These are phyloP conservation scores for Starmerella sp. DNA, from an alignment of 805 yeast genomes.

Conservation along the genomic window DNA sequence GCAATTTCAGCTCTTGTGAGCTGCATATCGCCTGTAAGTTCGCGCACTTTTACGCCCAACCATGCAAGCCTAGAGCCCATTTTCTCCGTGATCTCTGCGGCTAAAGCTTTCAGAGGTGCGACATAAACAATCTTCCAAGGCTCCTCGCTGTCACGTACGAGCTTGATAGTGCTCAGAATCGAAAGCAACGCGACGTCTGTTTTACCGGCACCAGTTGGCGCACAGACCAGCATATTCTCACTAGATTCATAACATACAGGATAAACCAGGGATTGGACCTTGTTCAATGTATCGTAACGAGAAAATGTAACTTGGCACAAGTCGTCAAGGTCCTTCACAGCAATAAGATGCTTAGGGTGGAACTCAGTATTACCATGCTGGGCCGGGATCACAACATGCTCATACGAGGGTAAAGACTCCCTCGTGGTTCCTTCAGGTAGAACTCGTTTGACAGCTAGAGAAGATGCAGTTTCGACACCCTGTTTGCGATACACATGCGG, in stretches of 20 bases:
- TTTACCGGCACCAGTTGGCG: constrained; percentile 97
- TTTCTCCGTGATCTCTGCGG: constrained; percentile 93
- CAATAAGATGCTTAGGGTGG: constrained; percentile 39
- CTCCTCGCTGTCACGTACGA: constrained; percentile 37
- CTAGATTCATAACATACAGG: constrained; percentile 88
- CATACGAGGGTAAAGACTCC: constrained; percentile 39
- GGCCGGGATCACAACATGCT: constrained; percentile 75
- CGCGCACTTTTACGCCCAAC: constrained; percentile 78
- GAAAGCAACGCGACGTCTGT: constrained; percentile 84
- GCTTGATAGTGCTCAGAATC: constrained; percentile 60
- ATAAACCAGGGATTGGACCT: constrained; percentile 80
- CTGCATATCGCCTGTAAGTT: constrained; percentile 94
- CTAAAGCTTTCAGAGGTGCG: constrained; percentile 87
- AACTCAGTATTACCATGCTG: constrained; percentile 30
- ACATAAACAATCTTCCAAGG: constrained; percentile 86
- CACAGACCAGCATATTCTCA: constrained; percentile 92
- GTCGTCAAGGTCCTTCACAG: constrained; percentile 54
- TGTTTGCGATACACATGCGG: constrained; percentile 78
- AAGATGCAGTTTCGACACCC: constrained; percentile 57
- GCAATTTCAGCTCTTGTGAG: constrained; percentile 66
- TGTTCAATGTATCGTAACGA: constrained; percentile 64
- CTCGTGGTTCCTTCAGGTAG: constrained; percentile 71
- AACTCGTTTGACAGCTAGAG: constrained; percentile 61
- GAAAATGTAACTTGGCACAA: constrained; percentile 76
- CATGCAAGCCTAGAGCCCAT: constrained; percentile 65